Evolutionary conservation across 1,284 basidiomycete genomes (phyloP).

Genomic region (Volvariella volvacea): DNA sequence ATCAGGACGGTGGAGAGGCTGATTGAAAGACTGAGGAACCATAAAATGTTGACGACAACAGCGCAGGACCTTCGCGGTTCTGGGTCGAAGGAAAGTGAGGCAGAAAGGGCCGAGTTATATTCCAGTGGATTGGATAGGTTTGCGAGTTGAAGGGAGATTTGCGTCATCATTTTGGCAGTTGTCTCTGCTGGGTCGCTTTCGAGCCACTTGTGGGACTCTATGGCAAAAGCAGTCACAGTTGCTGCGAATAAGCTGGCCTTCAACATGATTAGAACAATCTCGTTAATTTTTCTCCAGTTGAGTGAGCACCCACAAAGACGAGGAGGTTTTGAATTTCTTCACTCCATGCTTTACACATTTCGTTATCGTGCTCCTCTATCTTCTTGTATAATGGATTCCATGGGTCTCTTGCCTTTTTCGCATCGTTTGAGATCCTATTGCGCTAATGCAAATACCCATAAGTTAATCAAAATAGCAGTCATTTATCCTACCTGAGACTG

Average conservation of each 20-base stretch:
- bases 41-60: not conserved
- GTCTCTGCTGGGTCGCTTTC: not conserved
- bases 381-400: not conserved
- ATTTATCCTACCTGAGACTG: no score
- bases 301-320: not conserved
- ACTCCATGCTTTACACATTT: slow-evolving; percentile 2
- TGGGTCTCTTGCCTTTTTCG: no score
- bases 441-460: no score
- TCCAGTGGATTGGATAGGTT: not conserved
- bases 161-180: not conserved
- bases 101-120: not conserved
- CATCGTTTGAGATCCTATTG: no score
- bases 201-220: slow-evolving; percentile 1
- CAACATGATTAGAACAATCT: not conserved
- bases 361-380: not conserved
- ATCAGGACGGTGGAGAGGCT: not conserved
- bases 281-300: no score
- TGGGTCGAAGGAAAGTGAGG: not conserved
- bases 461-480: no score
- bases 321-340: not conserved
- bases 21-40: slow-evolving; percentile 1
- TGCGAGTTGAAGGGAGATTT: not conserved
- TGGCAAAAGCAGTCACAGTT: slow-evolving; percentile 1
- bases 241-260: slow-evolving; percentile 1
- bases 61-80: not conserved